Evolutionary conservation across 2,329 filamentous ascomycete genomes (phyloP).

Genomic region (Mariannaea elegans): DNA sequence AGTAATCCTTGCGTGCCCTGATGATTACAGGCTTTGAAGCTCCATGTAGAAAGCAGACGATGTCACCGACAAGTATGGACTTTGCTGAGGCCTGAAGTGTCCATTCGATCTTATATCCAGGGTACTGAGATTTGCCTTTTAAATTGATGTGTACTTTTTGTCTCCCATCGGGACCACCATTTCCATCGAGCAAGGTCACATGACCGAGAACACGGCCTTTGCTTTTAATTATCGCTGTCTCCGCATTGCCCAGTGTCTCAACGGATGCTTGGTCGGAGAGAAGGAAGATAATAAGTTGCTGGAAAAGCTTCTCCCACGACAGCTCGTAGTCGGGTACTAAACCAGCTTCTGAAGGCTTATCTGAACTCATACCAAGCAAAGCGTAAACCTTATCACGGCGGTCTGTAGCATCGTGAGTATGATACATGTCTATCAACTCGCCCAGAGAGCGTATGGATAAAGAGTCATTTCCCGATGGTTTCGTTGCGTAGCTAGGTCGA

Average conservation of each 20-base stretch:
- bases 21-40: background rate
- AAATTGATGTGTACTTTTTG: background rate
- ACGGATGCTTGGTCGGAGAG: background rate
- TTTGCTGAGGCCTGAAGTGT: background rate
- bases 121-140: too few relatives aligned
- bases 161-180: background rate
- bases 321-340: background rate
- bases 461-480: background rate
- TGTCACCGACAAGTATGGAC: background rate
- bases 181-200: background rate
- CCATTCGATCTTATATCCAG: background rate
- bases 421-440: background rate
- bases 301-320: background rate
- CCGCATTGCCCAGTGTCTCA: background rate
- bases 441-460: background rate
- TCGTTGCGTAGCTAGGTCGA: background rate
- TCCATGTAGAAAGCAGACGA: background rate
- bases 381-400: background rate
- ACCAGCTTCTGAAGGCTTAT: background rate
- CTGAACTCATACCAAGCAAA: constrained; percentile 1
- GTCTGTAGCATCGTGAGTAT: background rate
- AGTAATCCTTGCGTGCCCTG: background rate
- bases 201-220: background rate
- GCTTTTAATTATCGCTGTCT: background rate
- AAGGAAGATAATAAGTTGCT: background rate